Conservation (phyloP, 1,284 basidiomycete genomes). For the Tilletia indica region DNA sequence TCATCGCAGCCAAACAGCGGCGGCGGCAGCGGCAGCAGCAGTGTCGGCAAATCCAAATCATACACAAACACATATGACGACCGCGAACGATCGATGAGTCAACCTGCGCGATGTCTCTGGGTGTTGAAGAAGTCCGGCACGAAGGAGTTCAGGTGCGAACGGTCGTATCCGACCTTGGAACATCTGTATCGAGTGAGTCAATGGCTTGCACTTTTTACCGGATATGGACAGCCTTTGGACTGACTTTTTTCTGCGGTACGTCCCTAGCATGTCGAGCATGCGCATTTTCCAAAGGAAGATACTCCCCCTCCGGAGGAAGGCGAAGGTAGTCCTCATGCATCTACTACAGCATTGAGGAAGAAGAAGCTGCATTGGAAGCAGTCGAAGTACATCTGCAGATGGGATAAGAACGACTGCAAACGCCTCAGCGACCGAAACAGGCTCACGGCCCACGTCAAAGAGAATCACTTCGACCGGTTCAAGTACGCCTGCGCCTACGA, state of each 20-base stretch:
- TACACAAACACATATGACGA: neutral
- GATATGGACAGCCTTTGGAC: too few species aligned
- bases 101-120: neutral
- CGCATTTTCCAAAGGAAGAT: too few species aligned
- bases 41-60: neutral
- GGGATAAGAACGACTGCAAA: too few species aligned
- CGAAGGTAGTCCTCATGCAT: too few species aligned
- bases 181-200: slow-evolving; percentile 13
- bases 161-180: slow-evolving; percentile 9
- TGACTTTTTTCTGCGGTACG: too few species aligned
- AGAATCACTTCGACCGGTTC: neutral
- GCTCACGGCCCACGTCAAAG: neutral
- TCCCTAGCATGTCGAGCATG: too few species aligned
- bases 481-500: neutral
- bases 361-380: too few species aligned
- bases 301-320: too few species aligned
- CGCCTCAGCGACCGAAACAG: too few species aligned
- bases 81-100: neutral
- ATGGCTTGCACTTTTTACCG: too few species aligned
- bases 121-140: neutral
- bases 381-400: too few species aligned
- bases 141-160: neutral
- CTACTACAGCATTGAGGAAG: too few species aligned
- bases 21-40: neutral
- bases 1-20: slow-evolving; percentile 10